Evolutionary conservation across 2,329 filamentous ascomycete genomes (phyloP).

Genomic region (Diaporthe sp.): DNA sequence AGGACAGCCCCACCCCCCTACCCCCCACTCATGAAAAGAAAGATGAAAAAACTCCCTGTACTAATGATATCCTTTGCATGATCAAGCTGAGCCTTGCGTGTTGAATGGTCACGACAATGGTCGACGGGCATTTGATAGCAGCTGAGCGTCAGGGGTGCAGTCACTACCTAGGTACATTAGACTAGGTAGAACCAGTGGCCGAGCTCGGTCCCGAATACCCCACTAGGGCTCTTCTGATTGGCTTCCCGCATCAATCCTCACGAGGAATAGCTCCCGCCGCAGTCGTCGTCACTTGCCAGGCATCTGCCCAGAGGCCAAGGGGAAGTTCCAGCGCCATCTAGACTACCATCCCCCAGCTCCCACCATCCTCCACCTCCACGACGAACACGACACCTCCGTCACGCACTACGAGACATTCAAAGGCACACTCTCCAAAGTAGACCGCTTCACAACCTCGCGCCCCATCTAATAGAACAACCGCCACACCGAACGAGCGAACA

Average conservation of each 20-base stretch:
- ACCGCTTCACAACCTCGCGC: background rate
- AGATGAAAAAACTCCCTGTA: too few relatives aligned
- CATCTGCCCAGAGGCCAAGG: background rate
- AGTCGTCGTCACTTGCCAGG: constrained; percentile 30
- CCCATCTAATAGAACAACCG: background rate
- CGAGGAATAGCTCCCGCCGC: background rate
- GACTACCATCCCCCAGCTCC: background rate
- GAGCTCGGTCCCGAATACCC: constrained; percentile 6
- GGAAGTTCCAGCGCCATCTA: background rate
- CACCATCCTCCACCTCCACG: background rate
- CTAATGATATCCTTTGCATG: background rate
- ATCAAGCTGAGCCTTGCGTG: background rate
- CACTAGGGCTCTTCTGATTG: background rate
- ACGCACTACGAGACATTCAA: background rate
- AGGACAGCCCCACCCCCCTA: too few relatives aligned
- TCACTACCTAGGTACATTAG: background rate
- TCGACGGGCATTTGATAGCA: background rate
- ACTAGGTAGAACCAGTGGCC: background rate
- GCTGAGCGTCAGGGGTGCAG: background rate
- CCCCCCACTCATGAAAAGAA: too few relatives aligned
- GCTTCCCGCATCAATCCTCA: background rate
- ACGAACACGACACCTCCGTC: background rate
- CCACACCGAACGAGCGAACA: background rate
- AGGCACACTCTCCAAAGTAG: too few relatives aligned
- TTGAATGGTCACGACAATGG: background rate